These are phyloP conservation scores for Stachybotrys chartarum DNA, from an alignment of 2,329 filamentous ascomycete genomes.

Conservation along the genomic window DNA sequence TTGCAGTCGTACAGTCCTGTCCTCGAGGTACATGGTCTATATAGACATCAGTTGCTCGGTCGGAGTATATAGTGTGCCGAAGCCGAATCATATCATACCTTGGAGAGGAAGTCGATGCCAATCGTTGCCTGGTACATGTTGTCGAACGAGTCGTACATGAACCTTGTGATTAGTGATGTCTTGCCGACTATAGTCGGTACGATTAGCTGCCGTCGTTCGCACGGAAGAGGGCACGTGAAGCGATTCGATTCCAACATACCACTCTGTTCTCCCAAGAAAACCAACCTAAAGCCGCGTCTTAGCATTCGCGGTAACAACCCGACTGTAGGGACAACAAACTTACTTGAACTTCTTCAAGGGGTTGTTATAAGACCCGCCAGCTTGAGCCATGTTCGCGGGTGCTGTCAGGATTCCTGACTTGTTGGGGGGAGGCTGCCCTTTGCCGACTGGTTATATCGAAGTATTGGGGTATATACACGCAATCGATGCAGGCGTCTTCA, in stretches of 20 bases:
- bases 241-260: slow-evolving; percentile 51
- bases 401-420: neutral
- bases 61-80: slow-evolving; percentile 1
- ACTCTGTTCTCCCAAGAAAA: slow-evolving; percentile 97
- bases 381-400: slow-evolving; percentile 64
- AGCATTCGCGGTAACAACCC: neutral
- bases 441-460: neutral
- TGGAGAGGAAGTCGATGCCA: slow-evolving; percentile 97
- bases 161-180: slow-evolving; percentile 95
- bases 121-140: slow-evolving; percentile 99
- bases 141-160: slow-evolving; percentile 99
- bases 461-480: neutral
- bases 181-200: slow-evolving; percentile 68
- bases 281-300: slow-evolving; percentile 53
- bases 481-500: neutral
- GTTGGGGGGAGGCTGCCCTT: neutral
- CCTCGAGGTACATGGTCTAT: slow-evolving; percentile 97
- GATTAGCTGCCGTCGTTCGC: slow-evolving; percentile 15
- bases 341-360: slow-evolving; percentile 99
- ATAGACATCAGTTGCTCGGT: slow-evolving; percentile 4
- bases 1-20: slow-evolving; percentile 93
- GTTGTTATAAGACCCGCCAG: slow-evolving; percentile 89
- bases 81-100: slow-evolving; percentile 47
- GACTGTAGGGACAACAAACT: slow-evolving; percentile 7
- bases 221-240: slow-evolving; percentile 8